A percentile compares a stretch with the other conserved stretches of the same genome.
Evolutionary conservation across 2,329 filamentous ascomycete genomes (phyloP).

Genomic region (Metarhizium brunneum): DNA sequence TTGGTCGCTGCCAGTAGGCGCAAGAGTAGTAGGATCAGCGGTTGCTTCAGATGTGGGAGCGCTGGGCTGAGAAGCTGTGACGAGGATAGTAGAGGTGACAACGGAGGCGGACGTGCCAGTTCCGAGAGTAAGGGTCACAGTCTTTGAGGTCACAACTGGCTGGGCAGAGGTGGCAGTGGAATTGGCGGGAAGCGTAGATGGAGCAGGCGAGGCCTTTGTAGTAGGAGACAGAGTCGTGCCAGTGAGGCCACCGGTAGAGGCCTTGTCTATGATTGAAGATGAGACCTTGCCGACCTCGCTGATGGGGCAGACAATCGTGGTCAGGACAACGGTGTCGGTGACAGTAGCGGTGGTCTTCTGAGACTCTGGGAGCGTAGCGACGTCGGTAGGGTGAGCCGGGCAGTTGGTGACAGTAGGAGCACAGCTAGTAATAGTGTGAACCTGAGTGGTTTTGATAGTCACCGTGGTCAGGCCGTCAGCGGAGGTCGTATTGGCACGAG

Average conservation of each 20-base stretch:
- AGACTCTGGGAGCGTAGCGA: conserved; percentile 25
- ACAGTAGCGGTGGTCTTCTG: conserved; percentile 24
- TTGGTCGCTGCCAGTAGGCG: conserved; percentile 13
- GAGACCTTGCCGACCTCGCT: conserved; percentile 30
- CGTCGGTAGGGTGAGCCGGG: conserved; percentile 23
- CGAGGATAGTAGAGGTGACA: conserved; percentile 34
- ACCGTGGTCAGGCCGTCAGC: conserved; percentile 25
- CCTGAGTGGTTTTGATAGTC: conserved; percentile 44
- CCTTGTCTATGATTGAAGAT: conserved; percentile 26
- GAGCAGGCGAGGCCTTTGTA: neutral
- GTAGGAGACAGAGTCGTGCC: conserved; percentile 25
- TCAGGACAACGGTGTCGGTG: conserved; percentile 30
- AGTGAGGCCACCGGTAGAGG: conserved; percentile 25
- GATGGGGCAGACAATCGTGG: conserved; percentile 36
- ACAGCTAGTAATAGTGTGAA: conserved; percentile 50
- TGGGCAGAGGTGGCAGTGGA: conserved; percentile 8
- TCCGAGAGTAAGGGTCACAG: conserved; percentile 25
- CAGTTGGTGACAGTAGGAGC: conserved; percentile 50
- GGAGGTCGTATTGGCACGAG: conserved; percentile 18
- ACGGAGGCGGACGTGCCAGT: conserved; percentile 20
- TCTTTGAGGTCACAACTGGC: conserved; percentile 22
- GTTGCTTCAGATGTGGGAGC: conserved; percentile 15
- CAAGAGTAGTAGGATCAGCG: neutral
- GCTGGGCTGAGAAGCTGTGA: conserved; percentile 30
- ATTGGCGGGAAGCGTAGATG: conserved; percentile 13